Percentiles rank a stretch among this genome's conserved stretches.
phyloP scores from a whole-genome alignment of 106 monocot species.

The Vanilla planifolia region DNA sequence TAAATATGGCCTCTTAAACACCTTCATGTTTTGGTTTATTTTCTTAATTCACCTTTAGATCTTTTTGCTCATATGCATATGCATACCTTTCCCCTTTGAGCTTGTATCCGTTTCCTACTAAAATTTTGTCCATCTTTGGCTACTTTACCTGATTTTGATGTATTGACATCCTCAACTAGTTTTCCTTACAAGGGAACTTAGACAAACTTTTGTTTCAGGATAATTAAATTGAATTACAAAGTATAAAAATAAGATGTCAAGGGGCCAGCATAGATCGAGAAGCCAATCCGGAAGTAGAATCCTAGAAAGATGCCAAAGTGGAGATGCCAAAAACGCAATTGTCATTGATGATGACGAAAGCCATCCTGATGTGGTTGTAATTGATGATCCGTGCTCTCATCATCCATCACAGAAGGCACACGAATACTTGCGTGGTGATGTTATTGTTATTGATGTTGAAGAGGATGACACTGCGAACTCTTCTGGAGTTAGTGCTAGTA shows the following conservation, averaged over 20 bases:
- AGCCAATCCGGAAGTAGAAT: conserved; percentile 22
- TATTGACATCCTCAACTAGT: too few species aligned
- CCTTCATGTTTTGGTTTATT: too few species aligned
- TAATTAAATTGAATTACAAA: too few species aligned
- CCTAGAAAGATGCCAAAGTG: conserved; percentile 43
- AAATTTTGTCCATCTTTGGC: too few species aligned
- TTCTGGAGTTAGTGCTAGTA: conserved; percentile 3
- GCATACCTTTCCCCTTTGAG: too few species aligned
- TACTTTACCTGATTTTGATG: too few species aligned
- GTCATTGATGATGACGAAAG: conserved; percentile 50
- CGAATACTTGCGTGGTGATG: conserved; percentile 20
- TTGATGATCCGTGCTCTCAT: conserved; percentile 31
- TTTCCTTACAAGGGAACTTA: too few species aligned
- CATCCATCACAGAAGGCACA: conserved; percentile 14
- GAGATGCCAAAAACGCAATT: conserved; percentile 17
- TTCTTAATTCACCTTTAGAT: too few species aligned
- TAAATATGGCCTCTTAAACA: too few species aligned
- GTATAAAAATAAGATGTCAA: conserved; percentile 47
- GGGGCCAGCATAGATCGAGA: conserved; percentile 35
- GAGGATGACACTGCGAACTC: conserved; percentile 24
- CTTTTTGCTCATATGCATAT: too few species aligned
- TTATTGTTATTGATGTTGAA: conserved; percentile 79
- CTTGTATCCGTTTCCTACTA: too few species aligned
- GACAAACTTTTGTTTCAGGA: too few species aligned
- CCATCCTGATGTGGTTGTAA: conserved; percentile 30